Base-by-base conservation (phyloP, 2,329 filamentous ascomycete genomes). In the Xylariaceae sp. region DNA sequence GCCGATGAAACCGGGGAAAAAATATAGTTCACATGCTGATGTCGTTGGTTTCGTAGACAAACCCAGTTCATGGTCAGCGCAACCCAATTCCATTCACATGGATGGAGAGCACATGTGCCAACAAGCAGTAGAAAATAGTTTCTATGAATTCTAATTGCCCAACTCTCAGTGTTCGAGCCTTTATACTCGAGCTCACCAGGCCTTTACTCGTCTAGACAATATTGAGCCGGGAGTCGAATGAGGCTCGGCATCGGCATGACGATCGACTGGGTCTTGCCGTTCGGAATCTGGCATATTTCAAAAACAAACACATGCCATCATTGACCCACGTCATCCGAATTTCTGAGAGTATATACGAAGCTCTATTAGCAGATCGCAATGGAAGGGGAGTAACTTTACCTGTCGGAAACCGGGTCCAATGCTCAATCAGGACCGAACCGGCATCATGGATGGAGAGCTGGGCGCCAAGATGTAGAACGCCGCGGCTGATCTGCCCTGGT, bases 331-430 rank as follows among this genome's bases (percentile, higher is more conserved):
- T 37, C 4, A 9, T 45, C 50, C 37, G 26, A 26, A 47, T n/a
- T 45, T 47, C 42, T 37, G 39, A 26, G 34, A 29, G 49, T 29
- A 41, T 42, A 46, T 54, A 51, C 9, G 44, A 54, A 47, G 39
- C 34, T 45, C 27, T 35, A 45, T 60, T 58, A 58, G 58, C 47
- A 48, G 12, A 44, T 47, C 29, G 6, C 34, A 45, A 26, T 34
- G 32, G 41, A 32, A 39, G 56, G 19, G 56, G 50, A 44, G 42
- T 50, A 40, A 60, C 59, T 57, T 60, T 60, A 60, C 59, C 56
- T 60, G 51, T 56, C 34, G 9, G 44, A 27, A 50, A 41, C 43
- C 47, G 45, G 42, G 40, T 50, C 34, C 43, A 27, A 58, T 37
- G 34, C 51, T 55, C 29, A 37, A 45, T n/a, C 45, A 32, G 42